Conservation (phyloP, 352 stramenopile genomes). For the Pythium guiyangense region DNA sequence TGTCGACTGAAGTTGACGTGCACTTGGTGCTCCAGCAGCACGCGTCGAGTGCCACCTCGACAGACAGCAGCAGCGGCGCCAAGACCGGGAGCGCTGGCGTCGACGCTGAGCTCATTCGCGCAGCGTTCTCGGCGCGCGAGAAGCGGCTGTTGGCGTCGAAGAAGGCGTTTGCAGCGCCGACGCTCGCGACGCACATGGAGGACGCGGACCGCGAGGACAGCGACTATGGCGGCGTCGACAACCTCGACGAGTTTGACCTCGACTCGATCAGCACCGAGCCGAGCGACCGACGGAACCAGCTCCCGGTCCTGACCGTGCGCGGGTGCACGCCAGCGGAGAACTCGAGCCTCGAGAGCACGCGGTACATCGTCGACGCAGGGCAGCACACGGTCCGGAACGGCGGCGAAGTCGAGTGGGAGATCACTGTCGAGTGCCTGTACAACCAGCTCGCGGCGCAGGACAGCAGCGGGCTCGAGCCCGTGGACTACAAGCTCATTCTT, state of each 20-base stretch:
- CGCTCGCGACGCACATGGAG: constrained; percentile 36
- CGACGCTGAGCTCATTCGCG: constrained; percentile 39
- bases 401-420: constrained; percentile 87
- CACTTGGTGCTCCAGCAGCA: constrained; percentile 67
- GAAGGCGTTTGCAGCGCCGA: constrained; percentile 26
- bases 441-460: constrained; percentile 25
- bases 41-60: constrained; percentile 15
- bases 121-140: constrained; percentile 62
- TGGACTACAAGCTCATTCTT: constrained; percentile 75
- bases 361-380: constrained; percentile 83
- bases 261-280: constrained; percentile 52
- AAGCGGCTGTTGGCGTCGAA: constrained; percentile 49
- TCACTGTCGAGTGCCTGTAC: constrained; percentile 81
- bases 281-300: constrained; percentile 34
- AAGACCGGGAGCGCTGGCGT: constrained; percentile 24
- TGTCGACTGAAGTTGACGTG: constrained; percentile 63
- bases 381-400: constrained; percentile 86
- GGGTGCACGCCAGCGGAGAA: constrained; percentile 83
- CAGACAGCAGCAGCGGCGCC: not conserved
- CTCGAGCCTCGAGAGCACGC: constrained; percentile 72
- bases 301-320: constrained; percentile 61
- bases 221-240: constrained; percentile 53
- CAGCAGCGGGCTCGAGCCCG: constrained; percentile 31
- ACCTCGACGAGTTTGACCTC: constrained; percentile 75
- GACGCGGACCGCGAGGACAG: constrained; percentile 30